Conservation (phyloP, 1,284 basidiomycete genomes). For the Polyporus tsugae region DNA sequence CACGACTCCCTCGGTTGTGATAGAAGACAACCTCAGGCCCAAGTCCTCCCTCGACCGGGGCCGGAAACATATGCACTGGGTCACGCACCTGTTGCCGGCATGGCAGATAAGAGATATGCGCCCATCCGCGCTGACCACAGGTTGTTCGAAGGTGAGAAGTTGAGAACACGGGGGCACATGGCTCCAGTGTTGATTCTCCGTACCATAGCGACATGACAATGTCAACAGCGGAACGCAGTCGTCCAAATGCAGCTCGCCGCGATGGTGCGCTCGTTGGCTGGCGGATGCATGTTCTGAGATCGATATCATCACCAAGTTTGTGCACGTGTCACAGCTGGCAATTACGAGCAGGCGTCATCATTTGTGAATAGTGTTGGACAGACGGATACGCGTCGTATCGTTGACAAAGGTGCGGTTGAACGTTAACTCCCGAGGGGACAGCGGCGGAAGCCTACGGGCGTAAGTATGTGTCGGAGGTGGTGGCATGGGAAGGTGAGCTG, state of each 20-base stretch:
- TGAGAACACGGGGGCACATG: background rate
- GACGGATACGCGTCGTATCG: background rate
- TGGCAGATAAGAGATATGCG: constrained; percentile 5
- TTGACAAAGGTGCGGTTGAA: background rate
- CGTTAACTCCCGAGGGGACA: background rate
- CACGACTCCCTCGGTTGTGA: constrained; percentile 1
- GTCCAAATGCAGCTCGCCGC: background rate
- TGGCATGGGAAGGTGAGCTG: background rate
- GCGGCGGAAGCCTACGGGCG: background rate
- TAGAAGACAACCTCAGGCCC: background rate
- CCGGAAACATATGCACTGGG: constrained; percentile 4
- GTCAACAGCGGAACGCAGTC: background rate
- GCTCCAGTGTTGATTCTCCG: background rate
- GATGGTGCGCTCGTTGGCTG: background rate
- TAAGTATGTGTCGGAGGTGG: background rate
- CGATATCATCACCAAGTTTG: background rate
- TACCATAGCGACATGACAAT: background rate
- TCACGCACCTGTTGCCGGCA: constrained; percentile 1
- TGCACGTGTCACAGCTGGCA: background rate
- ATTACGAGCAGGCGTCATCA: background rate
- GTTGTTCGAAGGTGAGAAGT: background rate
- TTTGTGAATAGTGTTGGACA: background rate
- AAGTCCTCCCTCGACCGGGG: constrained; percentile 1
- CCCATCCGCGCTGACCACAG: background rate
- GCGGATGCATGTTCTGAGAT: constrained; percentile 1